These are phyloP conservation scores for Geosmithia flava DNA, from an alignment of 2,329 filamentous ascomycete species.

Conservation along the genomic window DNA sequence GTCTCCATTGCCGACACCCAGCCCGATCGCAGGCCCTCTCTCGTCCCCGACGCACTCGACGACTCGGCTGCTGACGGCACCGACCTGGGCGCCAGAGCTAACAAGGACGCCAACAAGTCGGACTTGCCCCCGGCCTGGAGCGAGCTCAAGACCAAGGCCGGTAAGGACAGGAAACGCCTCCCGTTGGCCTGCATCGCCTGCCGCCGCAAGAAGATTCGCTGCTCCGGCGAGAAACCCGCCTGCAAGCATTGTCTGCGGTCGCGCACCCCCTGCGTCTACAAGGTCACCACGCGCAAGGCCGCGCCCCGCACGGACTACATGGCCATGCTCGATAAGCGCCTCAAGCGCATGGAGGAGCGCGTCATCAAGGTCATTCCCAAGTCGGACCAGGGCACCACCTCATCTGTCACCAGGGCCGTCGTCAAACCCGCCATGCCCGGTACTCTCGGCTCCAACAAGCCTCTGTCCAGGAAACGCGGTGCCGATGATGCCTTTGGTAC, in stretches of 20 bases:
- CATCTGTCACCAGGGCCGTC: constrained; percentile 62
- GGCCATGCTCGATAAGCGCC: constrained; percentile 92
- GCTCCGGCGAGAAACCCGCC: constrained; percentile 92
- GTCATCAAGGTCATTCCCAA: constrained; percentile 94
- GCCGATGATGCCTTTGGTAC: constrained; percentile 80
- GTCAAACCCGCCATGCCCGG: constrained; percentile 68
- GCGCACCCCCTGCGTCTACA: constrained; percentile 92
- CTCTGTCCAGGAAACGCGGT: constrained; percentile 62
- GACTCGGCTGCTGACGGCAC: constrained; percentile 41
- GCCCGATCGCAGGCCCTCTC: constrained; percentile 9
- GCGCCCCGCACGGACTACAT: constrained; percentile 95
- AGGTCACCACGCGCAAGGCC: constrained; percentile 87
- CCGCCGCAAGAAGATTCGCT: constrained; percentile 92
- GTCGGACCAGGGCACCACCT: constrained; percentile 57
- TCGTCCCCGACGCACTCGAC: constrained; percentile 33
- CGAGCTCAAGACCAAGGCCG: constrained; percentile 80
- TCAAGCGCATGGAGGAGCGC: constrained; percentile 95
- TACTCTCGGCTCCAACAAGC: constrained; percentile 27
- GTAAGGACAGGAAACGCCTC: constrained; percentile 87
- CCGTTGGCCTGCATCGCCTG: constrained; percentile 94
- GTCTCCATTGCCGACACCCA: constrained; percentile 32
- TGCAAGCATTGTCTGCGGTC: constrained; percentile 94
- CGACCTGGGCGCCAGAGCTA: constrained; percentile 39
- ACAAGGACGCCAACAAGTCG: constrained; percentile 47
- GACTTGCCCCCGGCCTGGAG: constrained; percentile 55